These are phyloP conservation scores for Drechmeria coniospora DNA, from an alignment of 2,329 filamentous ascomycete genomes.

Conservation along the genomic window DNA sequence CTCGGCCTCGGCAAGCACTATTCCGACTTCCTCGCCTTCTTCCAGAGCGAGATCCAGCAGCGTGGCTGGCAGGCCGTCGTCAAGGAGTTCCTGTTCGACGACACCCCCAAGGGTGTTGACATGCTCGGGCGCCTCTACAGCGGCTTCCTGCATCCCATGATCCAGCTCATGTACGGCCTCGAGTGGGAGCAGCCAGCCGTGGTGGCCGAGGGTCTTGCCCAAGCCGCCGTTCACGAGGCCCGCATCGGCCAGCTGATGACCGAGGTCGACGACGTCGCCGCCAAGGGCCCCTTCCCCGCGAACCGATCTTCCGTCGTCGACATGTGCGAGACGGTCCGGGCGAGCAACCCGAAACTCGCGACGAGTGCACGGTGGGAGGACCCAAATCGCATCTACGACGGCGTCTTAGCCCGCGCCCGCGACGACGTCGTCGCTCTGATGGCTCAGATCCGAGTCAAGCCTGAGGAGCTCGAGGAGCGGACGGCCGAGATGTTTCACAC, in stretches of 20 bases:
- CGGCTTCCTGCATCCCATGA: constrained; percentile 62
- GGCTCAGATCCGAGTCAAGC: constrained; percentile 38
- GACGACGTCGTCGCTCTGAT: constrained; percentile 48
- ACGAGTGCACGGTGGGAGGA: constrained; percentile 32
- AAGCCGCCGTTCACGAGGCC: constrained; percentile 53
- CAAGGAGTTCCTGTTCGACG: constrained; percentile 52
- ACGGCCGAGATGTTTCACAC: constrained; percentile 54
- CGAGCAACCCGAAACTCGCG: constrained; percentile 38
- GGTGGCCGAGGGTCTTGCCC: constrained; percentile 64
- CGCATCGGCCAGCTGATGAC: constrained; percentile 40
- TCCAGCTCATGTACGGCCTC: constrained; percentile 73
- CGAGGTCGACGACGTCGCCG: constrained; percentile 31
- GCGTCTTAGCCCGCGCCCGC: constrained; percentile 46
- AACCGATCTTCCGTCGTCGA: constrained; percentile 22
- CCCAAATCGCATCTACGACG: constrained; percentile 51
- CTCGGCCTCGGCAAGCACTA: constrained; percentile 52
- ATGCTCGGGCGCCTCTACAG: constrained; percentile 54
- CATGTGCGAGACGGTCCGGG: constrained; percentile 43
- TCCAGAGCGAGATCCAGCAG: constrained; percentile 53
- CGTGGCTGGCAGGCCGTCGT: constrained; percentile 46
- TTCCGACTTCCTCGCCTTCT: constrained; percentile 61
- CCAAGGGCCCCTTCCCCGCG: constrained; percentile 5
- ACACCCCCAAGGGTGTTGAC: constrained; percentile 48
- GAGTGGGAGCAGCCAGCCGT: constrained; percentile 73
- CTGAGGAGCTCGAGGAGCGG: constrained; percentile 39